Conservation (phyloP, 371 early-diverging fungal species). For the Blyttiomyces sp. region DNA sequence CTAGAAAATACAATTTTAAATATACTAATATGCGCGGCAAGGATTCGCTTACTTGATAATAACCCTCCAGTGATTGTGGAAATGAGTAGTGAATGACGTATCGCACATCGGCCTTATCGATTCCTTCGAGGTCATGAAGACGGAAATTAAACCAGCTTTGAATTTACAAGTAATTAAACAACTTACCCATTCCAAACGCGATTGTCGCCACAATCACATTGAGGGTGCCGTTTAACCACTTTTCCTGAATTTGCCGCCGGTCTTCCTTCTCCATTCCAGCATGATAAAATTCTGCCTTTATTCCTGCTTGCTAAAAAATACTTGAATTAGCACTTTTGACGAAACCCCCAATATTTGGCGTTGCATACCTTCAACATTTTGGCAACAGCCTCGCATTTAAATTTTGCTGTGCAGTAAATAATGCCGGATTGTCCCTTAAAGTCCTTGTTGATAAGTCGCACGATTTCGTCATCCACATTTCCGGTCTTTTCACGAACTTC, state of each 20-base stretch:
- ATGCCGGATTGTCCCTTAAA: conserved; percentile 87
- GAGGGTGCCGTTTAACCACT: conserved; percentile 79
- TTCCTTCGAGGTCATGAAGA: too few species aligned
- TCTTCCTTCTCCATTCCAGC: conserved; percentile 91
- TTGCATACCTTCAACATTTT: conserved; percentile 45
- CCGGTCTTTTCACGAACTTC: conserved; percentile 63
- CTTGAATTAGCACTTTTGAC: too few species aligned
- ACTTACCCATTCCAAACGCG: conserved; percentile 93
- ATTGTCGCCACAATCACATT: conserved; percentile 98
- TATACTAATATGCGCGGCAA: not conserved
- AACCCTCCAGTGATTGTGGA: conserved; percentile 96
- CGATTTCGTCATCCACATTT: conserved; percentile 68
- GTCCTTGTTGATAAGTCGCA: conserved; percentile 66
- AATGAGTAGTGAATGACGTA: conserved; percentile 97
- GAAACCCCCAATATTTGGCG: not conserved
- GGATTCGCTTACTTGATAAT: conserved; percentile 77
- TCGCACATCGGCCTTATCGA: conserved; percentile 98
- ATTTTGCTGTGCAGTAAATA: conserved; percentile 91
- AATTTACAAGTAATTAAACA: not conserved
- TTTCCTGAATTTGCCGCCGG: conserved; percentile 74
- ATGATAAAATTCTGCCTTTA: conserved; percentile 78
- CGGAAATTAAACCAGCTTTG: too few species aligned
- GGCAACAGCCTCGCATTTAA: conserved; percentile 87
- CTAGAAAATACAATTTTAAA: conserved; percentile 1
- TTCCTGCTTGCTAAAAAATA: conserved; percentile 30